Base-by-base conservation (phyloP, 1,284 basidiomycete species). In the Mycena sp. region DNA sequence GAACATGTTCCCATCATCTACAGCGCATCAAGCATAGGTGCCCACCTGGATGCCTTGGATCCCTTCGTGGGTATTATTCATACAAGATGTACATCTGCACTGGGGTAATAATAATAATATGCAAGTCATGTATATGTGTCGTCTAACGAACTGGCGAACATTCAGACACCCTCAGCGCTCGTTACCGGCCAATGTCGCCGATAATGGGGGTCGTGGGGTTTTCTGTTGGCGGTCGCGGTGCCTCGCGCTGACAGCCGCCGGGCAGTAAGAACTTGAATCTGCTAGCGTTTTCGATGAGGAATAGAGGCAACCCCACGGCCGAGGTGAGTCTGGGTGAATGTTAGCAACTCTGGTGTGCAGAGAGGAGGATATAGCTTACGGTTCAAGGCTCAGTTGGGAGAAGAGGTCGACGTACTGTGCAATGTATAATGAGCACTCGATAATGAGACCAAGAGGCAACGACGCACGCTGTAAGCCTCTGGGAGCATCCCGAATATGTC, bases 401-500 rank as follows among this genome's bases (percentile, higher is more conserved):
- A 86, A 70, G 16, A 87, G 71, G 64, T 87, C 85, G 38, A 81
- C 76, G 69, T 84, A 87, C 85, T 86, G 64, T 3, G 17, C 6
- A 10, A n/a, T 37, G 14, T 12, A 23, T 16, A 19, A 54, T 32
- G 17, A 14, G 35, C 45, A n/a, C 40, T 29, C n/a, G 35, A 29
- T 51, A 54, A 51, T 19, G 45, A 26, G 17, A 70, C 44, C 41
- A 70, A 61, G 40, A 63, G 48, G 48, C 44, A 29, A 30, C 37
- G 7, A 70, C 80, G 76, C 48, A 82, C 82, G 61, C 72, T 83
- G 71, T 87, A 88, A 0, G 85, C 87, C 72, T 90, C 88, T 16
- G 88, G 88, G 11, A 89, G 73, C 87, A 88, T 88, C 7, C 81
- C 83, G 71, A 89, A 90, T 23, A 90, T 85, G 65, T 90, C 88